Percentiles rank a stretch among this genome's conserved stretches.
These are phyloP conservation scores for Papiliotrema laurentii DNA, from an alignment of 1,284 basidiomycete genomes.

Conservation along the genomic window DNA sequence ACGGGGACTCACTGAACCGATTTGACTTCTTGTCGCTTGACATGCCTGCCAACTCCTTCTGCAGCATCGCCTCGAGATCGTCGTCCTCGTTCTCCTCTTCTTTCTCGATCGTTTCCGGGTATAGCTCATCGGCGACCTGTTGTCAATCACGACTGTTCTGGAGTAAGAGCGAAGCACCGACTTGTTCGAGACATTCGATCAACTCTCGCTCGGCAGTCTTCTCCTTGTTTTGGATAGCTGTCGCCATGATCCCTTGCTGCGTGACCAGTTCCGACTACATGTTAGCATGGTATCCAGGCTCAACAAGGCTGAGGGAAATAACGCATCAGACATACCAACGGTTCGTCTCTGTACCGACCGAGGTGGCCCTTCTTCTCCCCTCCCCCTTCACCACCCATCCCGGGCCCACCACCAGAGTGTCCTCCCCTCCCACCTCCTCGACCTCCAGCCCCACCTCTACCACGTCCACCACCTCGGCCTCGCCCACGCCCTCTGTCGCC, in stretches of 20 bases:
- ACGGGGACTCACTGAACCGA: slow-evolving; percentile 26
- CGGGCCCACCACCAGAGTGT: slow-evolving; percentile 7
- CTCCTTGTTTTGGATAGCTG: slow-evolving; percentile 37
- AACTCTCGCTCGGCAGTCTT: slow-evolving; percentile 37
- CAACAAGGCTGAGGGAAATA: not conserved
- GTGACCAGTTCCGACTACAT: slow-evolving; percentile 31
- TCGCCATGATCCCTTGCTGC: slow-evolving; percentile 32
- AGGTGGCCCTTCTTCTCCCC: slow-evolving; percentile 12
- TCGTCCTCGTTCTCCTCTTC: slow-evolving; percentile 24
- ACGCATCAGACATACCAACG: slow-evolving; percentile 14
- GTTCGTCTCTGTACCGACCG: slow-evolving; percentile 22
- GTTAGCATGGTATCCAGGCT: not conserved
- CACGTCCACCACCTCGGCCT: slow-evolving; percentile 8
- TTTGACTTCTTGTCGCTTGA: slow-evolving; percentile 26
- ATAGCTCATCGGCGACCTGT: slow-evolving; percentile 38
- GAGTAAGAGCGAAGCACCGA: slow-evolving; percentile 1
- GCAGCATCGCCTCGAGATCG: slow-evolving; percentile 38
- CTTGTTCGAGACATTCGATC: slow-evolving; percentile 35
- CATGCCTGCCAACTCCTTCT: slow-evolving; percentile 34
- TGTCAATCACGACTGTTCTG: not conserved
- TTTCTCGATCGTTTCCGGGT: slow-evolving; percentile 28
- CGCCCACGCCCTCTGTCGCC: slow-evolving; percentile 6
- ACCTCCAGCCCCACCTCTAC: slow-evolving; percentile 10
- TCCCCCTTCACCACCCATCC: not conserved
- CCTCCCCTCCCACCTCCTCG: slow-evolving; percentile 13